phyloP scores from a whole-genome alignment of 441 rosid species.

The Erysimum cheiri region DNA sequence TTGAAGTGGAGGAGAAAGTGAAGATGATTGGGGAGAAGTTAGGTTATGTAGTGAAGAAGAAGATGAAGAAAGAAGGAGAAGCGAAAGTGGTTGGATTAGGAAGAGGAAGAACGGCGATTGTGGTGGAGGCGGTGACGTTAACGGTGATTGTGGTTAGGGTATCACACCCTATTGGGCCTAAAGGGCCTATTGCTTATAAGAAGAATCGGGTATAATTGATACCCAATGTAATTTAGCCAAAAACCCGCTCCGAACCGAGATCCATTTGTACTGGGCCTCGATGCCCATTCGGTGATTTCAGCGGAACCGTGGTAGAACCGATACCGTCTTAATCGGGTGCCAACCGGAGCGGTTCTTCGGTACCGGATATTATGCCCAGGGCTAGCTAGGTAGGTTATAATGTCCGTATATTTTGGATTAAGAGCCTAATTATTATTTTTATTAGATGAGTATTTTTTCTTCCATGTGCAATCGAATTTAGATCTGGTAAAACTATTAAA shows the following conservation, averaged over 20 bases:
- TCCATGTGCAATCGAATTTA: conserved; percentile 11
- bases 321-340: no score
- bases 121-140: conserved; percentile 60
- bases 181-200: no score
- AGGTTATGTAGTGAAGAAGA: conserved; percentile 69
- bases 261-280: no score
- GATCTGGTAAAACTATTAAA: not conserved
- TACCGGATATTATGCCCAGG: no score
- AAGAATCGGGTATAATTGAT: no score
- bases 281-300: no score
- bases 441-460: not conserved
- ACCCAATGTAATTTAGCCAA: no score
- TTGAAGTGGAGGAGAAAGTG: conserved; percentile 63
- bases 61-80: conserved; percentile 59
- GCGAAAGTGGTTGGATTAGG: conserved; percentile 56
- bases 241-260: no score
- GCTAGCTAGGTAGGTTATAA: not conserved
- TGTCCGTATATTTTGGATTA: not conserved
- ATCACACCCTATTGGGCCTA: no score
- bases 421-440: not conserved
- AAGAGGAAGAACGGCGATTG: conserved; percentile 58
- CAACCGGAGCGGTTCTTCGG: no score
- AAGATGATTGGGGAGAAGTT: conserved; percentile 63
- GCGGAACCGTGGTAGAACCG: no score
- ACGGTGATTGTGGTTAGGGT: conserved; percentile 41